phyloP scores from a whole-genome alignment of 2,329 filamentous ascomycete genomes.

The Pezicula rhizophila region DNA sequence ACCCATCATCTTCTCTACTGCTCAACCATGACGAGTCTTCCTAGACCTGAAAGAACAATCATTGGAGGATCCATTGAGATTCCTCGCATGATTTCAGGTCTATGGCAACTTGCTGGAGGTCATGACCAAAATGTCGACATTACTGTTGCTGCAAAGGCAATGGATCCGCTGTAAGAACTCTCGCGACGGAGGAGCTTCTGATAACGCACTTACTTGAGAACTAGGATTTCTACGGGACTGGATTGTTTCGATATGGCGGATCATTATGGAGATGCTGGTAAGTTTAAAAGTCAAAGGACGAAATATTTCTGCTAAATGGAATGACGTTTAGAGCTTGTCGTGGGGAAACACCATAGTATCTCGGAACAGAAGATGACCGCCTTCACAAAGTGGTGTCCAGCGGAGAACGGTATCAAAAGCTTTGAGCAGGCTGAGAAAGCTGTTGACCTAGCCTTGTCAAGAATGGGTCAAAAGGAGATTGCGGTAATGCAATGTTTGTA shows the following conservation, averaged over 20 bases:
- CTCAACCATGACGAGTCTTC: neutral
- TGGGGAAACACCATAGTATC: slow-evolving; percentile 4
- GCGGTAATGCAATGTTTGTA: slow-evolving; percentile 20
- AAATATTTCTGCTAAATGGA: neutral
- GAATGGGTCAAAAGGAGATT: slow-evolving; percentile 22
- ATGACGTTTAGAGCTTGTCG: slow-evolving; percentile 4
- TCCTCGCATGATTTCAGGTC: slow-evolving; percentile 11
- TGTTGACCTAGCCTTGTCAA: slow-evolving; percentile 20
- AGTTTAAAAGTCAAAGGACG: neutral
- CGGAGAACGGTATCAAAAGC: slow-evolving; percentile 11
- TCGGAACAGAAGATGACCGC: slow-evolving; percentile 8
- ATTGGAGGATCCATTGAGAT: slow-evolving; percentile 7
- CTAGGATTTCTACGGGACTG: slow-evolving; percentile 7
- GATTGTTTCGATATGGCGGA: slow-evolving; percentile 13
- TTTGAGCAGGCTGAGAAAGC: slow-evolving; percentile 21
- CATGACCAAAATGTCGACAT: slow-evolving; percentile 13
- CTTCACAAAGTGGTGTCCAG: slow-evolving; percentile 22
- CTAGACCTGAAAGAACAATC: neutral
- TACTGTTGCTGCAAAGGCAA: slow-evolving; percentile 5
- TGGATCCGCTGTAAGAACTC: slow-evolving; percentile 7
- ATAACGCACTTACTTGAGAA: neutral
- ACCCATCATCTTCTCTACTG: too few relatives aligned
- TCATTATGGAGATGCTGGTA: slow-evolving; percentile 11
- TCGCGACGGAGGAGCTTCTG: too few relatives aligned
- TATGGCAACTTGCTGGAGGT: slow-evolving; percentile 15